Evolutionary conservation across 2,329 filamentous ascomycete species (phyloP).

Genomic region (Magnaporthiopsis rhizophila): DNA sequence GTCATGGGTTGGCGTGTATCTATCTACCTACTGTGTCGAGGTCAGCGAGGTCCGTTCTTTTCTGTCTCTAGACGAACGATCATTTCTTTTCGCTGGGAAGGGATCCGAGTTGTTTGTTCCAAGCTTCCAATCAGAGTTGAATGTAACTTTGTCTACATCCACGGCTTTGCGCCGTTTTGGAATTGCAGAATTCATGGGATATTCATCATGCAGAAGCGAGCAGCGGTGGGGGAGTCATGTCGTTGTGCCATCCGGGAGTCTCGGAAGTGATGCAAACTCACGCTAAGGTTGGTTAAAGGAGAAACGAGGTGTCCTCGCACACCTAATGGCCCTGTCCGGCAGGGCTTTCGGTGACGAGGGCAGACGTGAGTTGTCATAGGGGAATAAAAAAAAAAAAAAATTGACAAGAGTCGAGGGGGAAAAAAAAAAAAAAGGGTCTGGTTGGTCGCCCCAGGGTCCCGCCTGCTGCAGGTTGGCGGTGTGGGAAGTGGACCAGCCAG

Average conservation of each 20-base stretch:
- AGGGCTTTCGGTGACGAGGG: not conserved
- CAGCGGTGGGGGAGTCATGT: no score
- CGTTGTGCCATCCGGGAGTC: no score
- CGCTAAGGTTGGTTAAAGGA: not conserved
- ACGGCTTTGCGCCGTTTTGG: not conserved
- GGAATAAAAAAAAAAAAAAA: constrained; percentile 5
- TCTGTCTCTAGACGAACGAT: not conserved
- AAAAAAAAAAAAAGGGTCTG: not conserved
- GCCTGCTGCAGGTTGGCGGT: no score
- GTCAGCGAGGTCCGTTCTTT: not conserved
- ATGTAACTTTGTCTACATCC: constrained; percentile 4
- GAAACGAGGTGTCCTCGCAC: no score
- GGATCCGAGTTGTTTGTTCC: no score
- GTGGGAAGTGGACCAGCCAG: no score
- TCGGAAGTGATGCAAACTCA: no score
- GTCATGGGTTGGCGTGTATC: not conserved
- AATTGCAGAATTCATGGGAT: constrained; percentile 7
- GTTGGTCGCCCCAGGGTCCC: no score
- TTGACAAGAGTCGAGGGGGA: no score
- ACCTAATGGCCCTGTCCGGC: not conserved
- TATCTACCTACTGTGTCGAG: not conserved
- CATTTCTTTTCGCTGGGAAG: no score
- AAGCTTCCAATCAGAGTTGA: not conserved
- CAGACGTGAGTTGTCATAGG: not conserved
- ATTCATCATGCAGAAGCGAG: constrained; percentile 3